phyloP scores from a whole-genome alignment of 495 filamentous ascomycete species.

The Penicillium arizonense region DNA sequence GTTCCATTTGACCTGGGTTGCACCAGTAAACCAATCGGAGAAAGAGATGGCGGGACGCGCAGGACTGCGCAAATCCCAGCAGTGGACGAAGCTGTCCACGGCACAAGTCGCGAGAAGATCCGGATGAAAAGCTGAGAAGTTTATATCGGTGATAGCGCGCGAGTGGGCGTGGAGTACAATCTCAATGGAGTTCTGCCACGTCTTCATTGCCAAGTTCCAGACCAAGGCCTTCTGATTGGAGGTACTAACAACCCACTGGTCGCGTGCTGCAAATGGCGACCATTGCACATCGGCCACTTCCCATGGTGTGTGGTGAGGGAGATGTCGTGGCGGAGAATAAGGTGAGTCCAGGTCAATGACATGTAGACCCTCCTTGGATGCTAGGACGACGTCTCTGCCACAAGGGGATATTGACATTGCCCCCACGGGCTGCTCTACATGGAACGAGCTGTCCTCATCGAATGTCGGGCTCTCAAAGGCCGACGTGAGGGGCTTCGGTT shows the following conservation, averaged over 20 bases:
- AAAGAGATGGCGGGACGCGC: slow-evolving; percentile 76
- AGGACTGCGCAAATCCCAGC: slow-evolving; percentile 83
- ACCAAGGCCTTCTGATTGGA: slow-evolving; percentile 94
- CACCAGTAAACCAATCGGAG: slow-evolving; percentile 92
- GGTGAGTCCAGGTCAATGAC: slow-evolving; percentile 93
- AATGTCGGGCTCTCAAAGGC: slow-evolving; percentile 87
- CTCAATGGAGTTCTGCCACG: slow-evolving; percentile 75
- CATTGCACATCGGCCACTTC: slow-evolving; percentile 98
- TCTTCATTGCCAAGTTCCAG: slow-evolving; percentile 82
- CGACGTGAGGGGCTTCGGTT: slow-evolving; percentile 50
- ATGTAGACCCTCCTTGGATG: slow-evolving; percentile 80
- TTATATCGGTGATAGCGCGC: slow-evolving; percentile 93
- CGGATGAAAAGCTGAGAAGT: slow-evolving; percentile 91
- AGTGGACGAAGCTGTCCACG: slow-evolving; percentile 90
- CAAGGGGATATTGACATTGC: slow-evolving; percentile 88
- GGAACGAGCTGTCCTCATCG: slow-evolving; percentile 77
- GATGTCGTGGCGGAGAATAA: slow-evolving; percentile 81
- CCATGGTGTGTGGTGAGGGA: slow-evolving; percentile 88
- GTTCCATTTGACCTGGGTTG: slow-evolving; percentile 96
- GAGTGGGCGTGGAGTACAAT: slow-evolving; percentile 87
- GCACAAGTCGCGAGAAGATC: slow-evolving; percentile 88
- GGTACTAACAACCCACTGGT: slow-evolving; percentile 92
- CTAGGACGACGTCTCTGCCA: slow-evolving; percentile 88
- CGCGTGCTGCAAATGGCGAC: slow-evolving; percentile 86
- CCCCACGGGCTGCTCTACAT: slow-evolving; percentile 74